phyloP scores from a whole-genome alignment of 2,329 filamentous ascomycete species.

The Ceratocystis cacaofunesta region DNA sequence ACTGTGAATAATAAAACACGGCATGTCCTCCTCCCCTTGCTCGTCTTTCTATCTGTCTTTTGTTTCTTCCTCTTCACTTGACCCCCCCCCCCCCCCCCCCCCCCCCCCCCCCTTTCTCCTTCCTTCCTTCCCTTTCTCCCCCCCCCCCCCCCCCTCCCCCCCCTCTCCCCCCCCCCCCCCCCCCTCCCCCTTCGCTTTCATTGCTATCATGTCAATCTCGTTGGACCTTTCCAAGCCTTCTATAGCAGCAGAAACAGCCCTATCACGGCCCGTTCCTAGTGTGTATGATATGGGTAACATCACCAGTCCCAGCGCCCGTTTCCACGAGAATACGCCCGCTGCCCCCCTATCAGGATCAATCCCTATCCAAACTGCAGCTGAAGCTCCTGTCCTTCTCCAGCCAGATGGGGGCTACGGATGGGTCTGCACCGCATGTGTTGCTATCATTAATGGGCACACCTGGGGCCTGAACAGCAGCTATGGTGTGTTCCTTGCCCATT shows the following conservation, averaged over 20 bases:
- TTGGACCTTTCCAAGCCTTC: not conserved
- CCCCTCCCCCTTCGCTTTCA: not conserved
- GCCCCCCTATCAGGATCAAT: not conserved
- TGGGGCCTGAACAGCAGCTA: slow-evolving; percentile 52
- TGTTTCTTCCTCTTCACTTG: not conserved
- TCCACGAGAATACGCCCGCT: not conserved
- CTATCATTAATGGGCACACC: slow-evolving; percentile 51
- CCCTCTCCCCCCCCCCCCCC: not conserved
- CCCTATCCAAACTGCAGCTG: not conserved
- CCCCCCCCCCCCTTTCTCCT: not conserved
- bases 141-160: not conserved
- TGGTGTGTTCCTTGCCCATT: slow-evolving; percentile 41
- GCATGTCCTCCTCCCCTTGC: not conserved
- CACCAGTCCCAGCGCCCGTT: not conserved
- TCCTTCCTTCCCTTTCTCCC: too few relatives aligned
- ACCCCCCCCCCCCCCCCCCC: not conserved
- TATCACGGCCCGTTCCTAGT: not conserved
- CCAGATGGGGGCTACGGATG: slow-evolving; percentile 47
- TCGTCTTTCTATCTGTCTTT: not conserved
- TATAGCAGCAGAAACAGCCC: not conserved
- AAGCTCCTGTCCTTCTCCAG: slow-evolving; percentile 20
- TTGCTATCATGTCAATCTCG: not conserved
- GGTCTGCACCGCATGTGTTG: slow-evolving; percentile 28
- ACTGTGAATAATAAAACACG: not conserved
- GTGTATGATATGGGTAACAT: not conserved